A percentile compares a stretch with the other conserved stretches of the same genome.
Evolutionary conservation across 2,329 filamentous ascomycete genomes (phyloP).

Genomic region (Escovopsis sp.): DNA sequence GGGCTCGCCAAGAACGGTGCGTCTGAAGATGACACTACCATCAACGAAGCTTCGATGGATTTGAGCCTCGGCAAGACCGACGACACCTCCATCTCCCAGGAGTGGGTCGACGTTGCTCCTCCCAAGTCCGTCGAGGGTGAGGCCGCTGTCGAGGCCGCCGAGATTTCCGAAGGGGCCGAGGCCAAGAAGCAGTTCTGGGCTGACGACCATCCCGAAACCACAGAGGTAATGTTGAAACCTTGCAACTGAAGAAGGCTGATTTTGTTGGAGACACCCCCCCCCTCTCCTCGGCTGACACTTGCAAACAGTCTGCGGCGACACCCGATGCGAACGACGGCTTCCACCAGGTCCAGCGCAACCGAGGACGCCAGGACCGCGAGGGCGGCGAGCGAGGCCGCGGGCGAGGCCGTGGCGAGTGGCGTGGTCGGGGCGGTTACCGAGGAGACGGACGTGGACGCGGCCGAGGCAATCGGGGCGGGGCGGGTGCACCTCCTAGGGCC

Average conservation of each 20-base stretch:
- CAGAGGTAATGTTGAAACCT: constrained; percentile 22
- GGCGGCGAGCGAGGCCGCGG: constrained; percentile 22
- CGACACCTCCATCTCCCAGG: constrained; percentile 35
- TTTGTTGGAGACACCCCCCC: not conserved
- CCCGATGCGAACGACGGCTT: constrained; percentile 48
- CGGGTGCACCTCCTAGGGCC: constrained; percentile 18
- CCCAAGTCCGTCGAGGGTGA: constrained; percentile 62
- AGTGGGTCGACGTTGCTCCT: constrained; percentile 58
- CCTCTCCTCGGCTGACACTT: constrained; percentile 2
- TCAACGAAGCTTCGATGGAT: constrained; percentile 53
- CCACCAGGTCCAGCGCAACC: constrained; percentile 52
- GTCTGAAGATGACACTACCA: constrained; percentile 38
- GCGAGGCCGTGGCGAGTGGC: constrained; percentile 32
- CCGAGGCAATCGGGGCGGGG: constrained; percentile 20
- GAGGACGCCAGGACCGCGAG: constrained; percentile 38
- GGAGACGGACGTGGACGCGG: constrained; percentile 30
- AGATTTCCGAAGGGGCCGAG: constrained; percentile 28
- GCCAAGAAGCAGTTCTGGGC: constrained; percentile 58
- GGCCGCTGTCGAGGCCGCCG: constrained; percentile 42
- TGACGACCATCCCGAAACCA: constrained; percentile 53
- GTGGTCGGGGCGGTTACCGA: constrained; percentile 36
- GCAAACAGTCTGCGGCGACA: constrained; percentile 15
- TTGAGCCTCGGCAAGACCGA: constrained; percentile 15
- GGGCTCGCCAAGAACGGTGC: constrained; percentile 35
- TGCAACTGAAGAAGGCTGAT: too few species aligned